Conservation (phyloP, 2,329 filamentous ascomycete genomes). For the Cordyceps cicadae region DNA sequence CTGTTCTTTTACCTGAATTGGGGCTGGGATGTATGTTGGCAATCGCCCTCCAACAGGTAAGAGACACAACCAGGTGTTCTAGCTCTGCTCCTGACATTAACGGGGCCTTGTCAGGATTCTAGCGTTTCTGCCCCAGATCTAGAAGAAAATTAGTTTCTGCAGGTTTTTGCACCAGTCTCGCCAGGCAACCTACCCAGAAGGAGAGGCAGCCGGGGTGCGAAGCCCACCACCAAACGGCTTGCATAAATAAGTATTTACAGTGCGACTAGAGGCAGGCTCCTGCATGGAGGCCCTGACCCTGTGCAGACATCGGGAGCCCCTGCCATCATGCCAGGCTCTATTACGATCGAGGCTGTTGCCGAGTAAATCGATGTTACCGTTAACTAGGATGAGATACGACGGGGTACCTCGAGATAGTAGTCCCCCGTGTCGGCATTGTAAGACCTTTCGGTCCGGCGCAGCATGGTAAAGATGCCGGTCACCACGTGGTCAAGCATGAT, state of each 20-base stretch:
- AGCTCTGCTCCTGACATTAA: neutral
- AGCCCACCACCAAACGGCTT: neutral
- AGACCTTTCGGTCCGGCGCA: too few relatives aligned
- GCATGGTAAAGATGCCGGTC: too few relatives aligned
- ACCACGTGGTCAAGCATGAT: too few relatives aligned
- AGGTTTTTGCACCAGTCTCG: neutral
- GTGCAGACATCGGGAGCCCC: neutral
- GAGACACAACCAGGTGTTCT: too few relatives aligned
- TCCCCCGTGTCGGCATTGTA: too few relatives aligned
- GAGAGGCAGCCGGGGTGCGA: neutral
- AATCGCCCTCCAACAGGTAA: neutral
- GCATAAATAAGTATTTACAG: neutral
- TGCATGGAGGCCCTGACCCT: neutral
- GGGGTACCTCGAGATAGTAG: too few relatives aligned
- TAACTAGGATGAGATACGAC: too few relatives aligned
- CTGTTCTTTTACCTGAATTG: too few relatives aligned
- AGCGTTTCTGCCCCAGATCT: conserved; percentile 11
- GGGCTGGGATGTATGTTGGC: too few relatives aligned
- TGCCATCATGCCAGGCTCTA: neutral
- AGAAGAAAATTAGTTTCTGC: conserved; percentile 6
- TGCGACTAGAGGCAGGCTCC: neutral
- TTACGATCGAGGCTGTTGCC: neutral
- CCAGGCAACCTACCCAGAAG: neutral
- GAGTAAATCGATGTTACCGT: neutral
- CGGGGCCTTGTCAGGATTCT: neutral